A percentile compares a stretch with the other conserved stretches of the same genome.
phyloP scores from a whole-genome alignment of 306 rosid genomes.

The barrel medic (Medicago truncatula) region DNA sequence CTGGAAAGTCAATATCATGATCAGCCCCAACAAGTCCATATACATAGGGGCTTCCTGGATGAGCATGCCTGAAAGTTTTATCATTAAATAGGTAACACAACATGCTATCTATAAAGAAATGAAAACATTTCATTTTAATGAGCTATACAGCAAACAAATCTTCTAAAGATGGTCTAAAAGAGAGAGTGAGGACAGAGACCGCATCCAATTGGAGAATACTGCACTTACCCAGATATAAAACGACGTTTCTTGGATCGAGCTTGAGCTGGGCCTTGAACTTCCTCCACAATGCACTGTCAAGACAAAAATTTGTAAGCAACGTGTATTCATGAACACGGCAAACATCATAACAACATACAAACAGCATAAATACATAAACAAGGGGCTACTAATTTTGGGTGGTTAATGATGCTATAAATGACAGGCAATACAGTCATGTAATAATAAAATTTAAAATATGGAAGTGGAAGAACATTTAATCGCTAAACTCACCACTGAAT shows the following conservation, averaged over 20 bases:
- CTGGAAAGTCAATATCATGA: conserved; percentile 95
- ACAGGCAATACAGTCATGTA: conserved; percentile 22
- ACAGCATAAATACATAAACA: conserved; percentile 21
- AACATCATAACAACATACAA: conserved; percentile 32
- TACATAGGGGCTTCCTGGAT: conserved; percentile 97
- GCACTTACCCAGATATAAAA: conserved; percentile 80
- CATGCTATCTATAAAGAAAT: not conserved
- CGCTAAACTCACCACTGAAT: conserved; percentile 80
- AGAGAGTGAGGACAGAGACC: not conserved
- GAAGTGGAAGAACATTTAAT: conserved; percentile 26
- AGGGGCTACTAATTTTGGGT: conserved; percentile 7
- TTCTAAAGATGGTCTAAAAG: not conserved
- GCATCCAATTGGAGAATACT: conserved; percentile 1
- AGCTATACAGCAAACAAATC: not conserved
- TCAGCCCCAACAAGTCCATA: conserved; percentile 92
- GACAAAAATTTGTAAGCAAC: conserved; percentile 40
- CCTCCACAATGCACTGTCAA: conserved; percentile 94
- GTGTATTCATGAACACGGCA: conserved; percentile 23
- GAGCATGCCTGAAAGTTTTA: conserved; percentile 81
- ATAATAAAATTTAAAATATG: not conserved
- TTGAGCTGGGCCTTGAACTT: conserved; percentile 90
- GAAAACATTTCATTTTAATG: conserved; percentile 24
- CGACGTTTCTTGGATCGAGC: conserved; percentile 92
- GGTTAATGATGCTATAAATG: conserved; percentile 16
- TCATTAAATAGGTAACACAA: conserved; percentile 19